A percentile compares a stretch with the other conserved stretches of the same genome.
These are phyloP conservation scores for Vaccinium corymbosum DNA, from an alignment of 148 eudicot species.

Conservation along the genomic window DNA sequence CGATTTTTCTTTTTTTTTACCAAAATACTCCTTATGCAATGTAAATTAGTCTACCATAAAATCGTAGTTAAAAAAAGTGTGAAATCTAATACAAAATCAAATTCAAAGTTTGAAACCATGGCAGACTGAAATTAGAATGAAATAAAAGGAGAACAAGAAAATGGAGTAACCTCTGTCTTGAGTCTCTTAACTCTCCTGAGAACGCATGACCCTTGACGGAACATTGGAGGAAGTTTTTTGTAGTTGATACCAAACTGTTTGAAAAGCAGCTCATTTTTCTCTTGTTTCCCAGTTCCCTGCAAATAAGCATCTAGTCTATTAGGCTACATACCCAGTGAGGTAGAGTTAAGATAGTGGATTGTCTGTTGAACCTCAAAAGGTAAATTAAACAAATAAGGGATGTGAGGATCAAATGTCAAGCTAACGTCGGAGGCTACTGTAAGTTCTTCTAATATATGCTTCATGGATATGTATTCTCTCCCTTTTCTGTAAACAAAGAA, in stretches of 20 bases:
- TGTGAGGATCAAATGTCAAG: background rate
- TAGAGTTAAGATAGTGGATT: background rate
- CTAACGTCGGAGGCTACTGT: background rate
- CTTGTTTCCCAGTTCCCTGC: conserved; percentile 71
- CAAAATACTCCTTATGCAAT: background rate
- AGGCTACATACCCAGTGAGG: background rate
- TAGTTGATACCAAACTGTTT: conserved; percentile 67
- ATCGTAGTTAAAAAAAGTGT: background rate
- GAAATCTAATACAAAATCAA: background rate
- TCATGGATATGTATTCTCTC: background rate
- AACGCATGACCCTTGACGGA: conserved; percentile 84
- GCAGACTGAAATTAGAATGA: background rate
- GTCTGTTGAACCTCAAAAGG: background rate
- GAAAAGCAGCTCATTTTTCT: conserved; percentile 77
- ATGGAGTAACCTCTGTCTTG: conserved; percentile 53
- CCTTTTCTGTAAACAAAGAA: too few species aligned
- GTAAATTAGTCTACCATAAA: background rate
- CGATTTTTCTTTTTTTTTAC: background rate
- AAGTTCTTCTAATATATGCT: background rate
- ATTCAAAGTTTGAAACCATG: background rate
- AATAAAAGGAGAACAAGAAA: background rate
- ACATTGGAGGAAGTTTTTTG: conserved; percentile 56
- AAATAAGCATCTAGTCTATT: background rate
- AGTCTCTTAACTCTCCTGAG: conserved; percentile 11
- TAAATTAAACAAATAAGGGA: background rate